Evolutionary conservation across 805 yeast genomes (phyloP).

Genomic region (Metschnikowia borealis): DNA sequence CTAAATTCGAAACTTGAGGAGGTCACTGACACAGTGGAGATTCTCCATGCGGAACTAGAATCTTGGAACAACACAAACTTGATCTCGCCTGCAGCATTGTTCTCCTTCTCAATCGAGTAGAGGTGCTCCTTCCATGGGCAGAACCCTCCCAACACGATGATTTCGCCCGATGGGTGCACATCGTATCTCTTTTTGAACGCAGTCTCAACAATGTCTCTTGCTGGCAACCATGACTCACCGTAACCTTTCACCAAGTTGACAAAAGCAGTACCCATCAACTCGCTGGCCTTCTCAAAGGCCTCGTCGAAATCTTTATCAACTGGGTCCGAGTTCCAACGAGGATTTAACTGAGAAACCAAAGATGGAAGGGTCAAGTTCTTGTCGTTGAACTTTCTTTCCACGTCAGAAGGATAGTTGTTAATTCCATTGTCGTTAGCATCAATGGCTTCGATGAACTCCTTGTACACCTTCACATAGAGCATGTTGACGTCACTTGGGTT

Average conservation of each 20-base stretch:
- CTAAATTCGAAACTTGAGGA: slow-evolving; percentile 79
- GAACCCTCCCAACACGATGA: slow-evolving; percentile 67
- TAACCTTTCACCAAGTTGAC: slow-evolving; percentile 59
- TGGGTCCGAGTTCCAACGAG: slow-evolving; percentile 73
- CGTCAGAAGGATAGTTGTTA: slow-evolving; percentile 54
- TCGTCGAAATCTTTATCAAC: slow-evolving; percentile 64
- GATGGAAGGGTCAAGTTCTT: slow-evolving; percentile 74
- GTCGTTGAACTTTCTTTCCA: slow-evolving; percentile 64
- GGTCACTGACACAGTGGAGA: slow-evolving; percentile 86
- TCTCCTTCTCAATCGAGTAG: slow-evolving; percentile 63
- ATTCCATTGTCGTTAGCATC: slow-evolving; percentile 98
- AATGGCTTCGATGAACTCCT: slow-evolving; percentile 81
- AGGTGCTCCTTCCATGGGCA: slow-evolving; percentile 97
- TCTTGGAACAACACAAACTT: slow-evolving; percentile 81
- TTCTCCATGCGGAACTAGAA: slow-evolving; percentile 70
- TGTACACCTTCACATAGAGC: slow-evolving; percentile 73
- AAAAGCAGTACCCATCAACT: slow-evolving; percentile 81
- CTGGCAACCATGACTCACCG: slow-evolving; percentile 90
- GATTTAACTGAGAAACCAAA: slow-evolving; percentile 75
- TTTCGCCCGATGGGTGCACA: slow-evolving; percentile 66
- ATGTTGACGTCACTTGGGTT: slow-evolving; percentile 45
- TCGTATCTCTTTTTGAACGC: slow-evolving; percentile 62
- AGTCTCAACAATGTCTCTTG: slow-evolving; percentile 68
- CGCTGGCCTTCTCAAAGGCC: slow-evolving; percentile 66
- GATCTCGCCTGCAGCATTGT: slow-evolving; percentile 50